These are phyloP conservation scores for Septoria linicola DNA, from an alignment of 2,329 filamentous ascomycete genomes.

Conservation along the genomic window DNA sequence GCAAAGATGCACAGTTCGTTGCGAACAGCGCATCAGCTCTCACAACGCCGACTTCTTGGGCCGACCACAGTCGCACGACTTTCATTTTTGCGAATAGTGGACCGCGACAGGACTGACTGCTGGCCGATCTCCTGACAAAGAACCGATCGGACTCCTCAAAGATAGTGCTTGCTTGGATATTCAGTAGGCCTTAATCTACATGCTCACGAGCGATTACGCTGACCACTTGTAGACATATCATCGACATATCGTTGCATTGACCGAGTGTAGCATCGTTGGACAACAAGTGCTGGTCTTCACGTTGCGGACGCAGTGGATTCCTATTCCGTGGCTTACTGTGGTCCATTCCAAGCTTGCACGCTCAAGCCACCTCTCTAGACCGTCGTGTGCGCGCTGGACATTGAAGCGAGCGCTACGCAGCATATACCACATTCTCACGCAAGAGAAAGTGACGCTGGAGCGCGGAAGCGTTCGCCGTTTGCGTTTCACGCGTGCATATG, in stretches of 20 bases:
- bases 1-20: slow-evolving; percentile 5
- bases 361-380: too few relatives aligned
- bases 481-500: neutral
- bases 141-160: neutral
- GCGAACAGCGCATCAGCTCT: slow-evolving; percentile 15
- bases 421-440: too few relatives aligned
- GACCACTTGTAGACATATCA: slow-evolving; percentile 8
- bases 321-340: too few relatives aligned
- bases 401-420: too few relatives aligned
- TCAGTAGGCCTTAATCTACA: neutral
- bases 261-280: neutral
- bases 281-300: neutral
- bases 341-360: too few relatives aligned
- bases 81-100: slow-evolving; percentile 1
- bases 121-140: neutral
- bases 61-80: neutral
- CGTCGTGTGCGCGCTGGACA: too few relatives aligned
- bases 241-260: too few relatives aligned
- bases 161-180: neutral
- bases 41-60: slow-evolving; percentile 6
- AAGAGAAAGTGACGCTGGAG: neutral
- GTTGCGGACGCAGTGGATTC: too few relatives aligned
- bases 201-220: neutral
- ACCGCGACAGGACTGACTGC: neutral
- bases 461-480: neutral